These are phyloP conservation scores for Salvia miltiorrhiza DNA, from an alignment of 257 asterid genomes.

Conservation along the genomic window DNA sequence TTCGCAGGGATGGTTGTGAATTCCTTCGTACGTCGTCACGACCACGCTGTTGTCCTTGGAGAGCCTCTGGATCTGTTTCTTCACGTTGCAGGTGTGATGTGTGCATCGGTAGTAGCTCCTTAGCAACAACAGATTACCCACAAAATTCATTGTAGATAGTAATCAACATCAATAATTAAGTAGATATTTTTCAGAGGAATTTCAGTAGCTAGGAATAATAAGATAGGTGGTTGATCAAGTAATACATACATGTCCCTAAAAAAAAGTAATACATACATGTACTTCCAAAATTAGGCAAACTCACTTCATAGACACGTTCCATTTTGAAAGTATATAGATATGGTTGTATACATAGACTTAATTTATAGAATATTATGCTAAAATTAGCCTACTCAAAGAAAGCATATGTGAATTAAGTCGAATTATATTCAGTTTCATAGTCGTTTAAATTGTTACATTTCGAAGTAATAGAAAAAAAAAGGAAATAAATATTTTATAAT, in stretches of 20 bases:
- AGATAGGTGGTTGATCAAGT: too few relatives aligned
- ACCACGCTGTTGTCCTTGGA: conserved; percentile 74
- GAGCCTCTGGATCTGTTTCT: conserved; percentile 90
- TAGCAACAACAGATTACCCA: conserved; percentile 20
- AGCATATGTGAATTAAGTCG: not conserved
- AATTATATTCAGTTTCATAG: too few relatives aligned
- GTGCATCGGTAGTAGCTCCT: conserved; percentile 99
- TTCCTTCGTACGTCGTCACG: conserved; percentile 90
- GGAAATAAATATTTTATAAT: too few relatives aligned
- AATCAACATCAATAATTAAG: not conserved
- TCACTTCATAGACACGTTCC: too few relatives aligned
- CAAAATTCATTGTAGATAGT: not conserved
- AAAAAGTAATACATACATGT: too few relatives aligned
- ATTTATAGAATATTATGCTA: not conserved
- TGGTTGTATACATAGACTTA: too few relatives aligned
- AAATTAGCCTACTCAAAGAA: not conserved
- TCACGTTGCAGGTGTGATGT: conserved; percentile 93
- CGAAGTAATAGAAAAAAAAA: too few relatives aligned
- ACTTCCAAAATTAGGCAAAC: too few relatives aligned
- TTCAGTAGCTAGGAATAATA: too few relatives aligned
- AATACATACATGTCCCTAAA: too few relatives aligned
- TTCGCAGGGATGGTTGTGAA: conserved; percentile 92
- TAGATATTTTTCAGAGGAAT: not conserved
- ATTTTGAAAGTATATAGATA: too few relatives aligned
- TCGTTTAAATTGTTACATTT: too few relatives aligned